phyloP scores from a whole-genome alignment of 73 alveolate genomes.

The Tetrahymena borealis region DNA sequence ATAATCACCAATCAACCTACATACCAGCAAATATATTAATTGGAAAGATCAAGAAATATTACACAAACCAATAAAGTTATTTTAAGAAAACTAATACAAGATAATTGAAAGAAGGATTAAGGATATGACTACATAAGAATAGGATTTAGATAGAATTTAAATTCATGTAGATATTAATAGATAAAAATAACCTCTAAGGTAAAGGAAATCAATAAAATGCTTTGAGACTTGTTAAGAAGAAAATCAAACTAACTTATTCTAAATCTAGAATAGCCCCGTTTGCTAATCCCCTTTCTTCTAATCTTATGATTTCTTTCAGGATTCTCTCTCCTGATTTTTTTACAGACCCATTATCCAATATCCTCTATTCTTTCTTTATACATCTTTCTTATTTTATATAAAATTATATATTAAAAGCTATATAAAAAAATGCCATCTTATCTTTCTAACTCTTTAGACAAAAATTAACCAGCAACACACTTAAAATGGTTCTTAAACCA shows the following conservation, averaged over 20 bases:
- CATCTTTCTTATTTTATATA: neutral
- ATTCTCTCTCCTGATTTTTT: neutral
- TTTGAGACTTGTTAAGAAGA: neutral
- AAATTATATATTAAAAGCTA: neutral
- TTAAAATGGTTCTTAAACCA: neutral
- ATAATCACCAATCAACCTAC: no score
- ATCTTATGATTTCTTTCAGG: neutral
- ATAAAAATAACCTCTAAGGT: no score
- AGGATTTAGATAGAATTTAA: no score
- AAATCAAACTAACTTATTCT: neutral
- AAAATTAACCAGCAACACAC: neutral
- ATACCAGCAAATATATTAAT: no score
- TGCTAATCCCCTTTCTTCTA: conserved; percentile 3
- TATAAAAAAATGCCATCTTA: neutral
- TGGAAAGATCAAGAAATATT: no score
- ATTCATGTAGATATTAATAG: no score
- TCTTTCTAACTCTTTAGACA: neutral
- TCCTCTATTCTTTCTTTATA: neutral
- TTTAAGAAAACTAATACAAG: no score
- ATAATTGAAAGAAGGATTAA: no score
- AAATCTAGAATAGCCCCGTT: no score
- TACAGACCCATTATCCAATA: neutral
- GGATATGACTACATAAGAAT: no score
- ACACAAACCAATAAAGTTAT: no score
- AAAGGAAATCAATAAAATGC: no score